These are phyloP conservation scores for Thermochaetoides dissita DNA, from an alignment of 2,329 filamentous ascomycete genomes.

Conservation along the genomic window DNA sequence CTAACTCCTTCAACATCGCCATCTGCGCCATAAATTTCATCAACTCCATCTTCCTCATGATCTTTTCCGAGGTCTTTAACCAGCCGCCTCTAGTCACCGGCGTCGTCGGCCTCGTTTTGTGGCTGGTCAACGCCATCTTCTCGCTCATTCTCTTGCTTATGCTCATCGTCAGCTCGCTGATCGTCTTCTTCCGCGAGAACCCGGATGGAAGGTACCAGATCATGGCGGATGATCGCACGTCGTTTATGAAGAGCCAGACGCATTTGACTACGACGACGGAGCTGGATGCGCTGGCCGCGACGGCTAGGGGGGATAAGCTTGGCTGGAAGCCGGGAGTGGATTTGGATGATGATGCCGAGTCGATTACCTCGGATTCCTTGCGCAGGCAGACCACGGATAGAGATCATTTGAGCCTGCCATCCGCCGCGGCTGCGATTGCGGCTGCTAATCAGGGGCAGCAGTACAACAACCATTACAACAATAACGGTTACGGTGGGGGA, in stretches of 20 bases:
- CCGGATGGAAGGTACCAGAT: conserved; percentile 90
- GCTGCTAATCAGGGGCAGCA: conserved; percentile 11
- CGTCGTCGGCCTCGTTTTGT: conserved; percentile 79
- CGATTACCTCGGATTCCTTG: conserved; percentile 46
- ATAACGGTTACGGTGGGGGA: too few species aligned
- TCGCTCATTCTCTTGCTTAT: conserved; percentile 70
- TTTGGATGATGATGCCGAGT: conserved; percentile 60
- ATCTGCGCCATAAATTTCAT: conserved; percentile 84
- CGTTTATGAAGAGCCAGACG: conserved; percentile 92
- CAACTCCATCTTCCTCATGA: conserved; percentile 74
- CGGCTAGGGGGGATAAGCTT: conserved; percentile 68
- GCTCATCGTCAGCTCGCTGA: conserved; percentile 57
- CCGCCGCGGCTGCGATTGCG: conserved; percentile 8
- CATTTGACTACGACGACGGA: conserved; percentile 67
- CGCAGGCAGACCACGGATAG: conserved; percentile 26
- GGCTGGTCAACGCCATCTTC: conserved; percentile 74
- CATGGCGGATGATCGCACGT: conserved; percentile 90
- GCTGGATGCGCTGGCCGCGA: conserved; percentile 77
- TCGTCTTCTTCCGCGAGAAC: conserved; percentile 70
- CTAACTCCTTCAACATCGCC: conserved; percentile 89
- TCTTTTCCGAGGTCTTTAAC: conserved; percentile 78
- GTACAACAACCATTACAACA: too few species aligned
- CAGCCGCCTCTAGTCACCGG: conserved; percentile 73
- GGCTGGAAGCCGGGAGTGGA: conserved; percentile 44
- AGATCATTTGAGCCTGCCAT: conserved; percentile 10